phyloP scores from a whole-genome alignment of 805 yeast genomes.

The Saccharomycopsis sp. region DNA sequence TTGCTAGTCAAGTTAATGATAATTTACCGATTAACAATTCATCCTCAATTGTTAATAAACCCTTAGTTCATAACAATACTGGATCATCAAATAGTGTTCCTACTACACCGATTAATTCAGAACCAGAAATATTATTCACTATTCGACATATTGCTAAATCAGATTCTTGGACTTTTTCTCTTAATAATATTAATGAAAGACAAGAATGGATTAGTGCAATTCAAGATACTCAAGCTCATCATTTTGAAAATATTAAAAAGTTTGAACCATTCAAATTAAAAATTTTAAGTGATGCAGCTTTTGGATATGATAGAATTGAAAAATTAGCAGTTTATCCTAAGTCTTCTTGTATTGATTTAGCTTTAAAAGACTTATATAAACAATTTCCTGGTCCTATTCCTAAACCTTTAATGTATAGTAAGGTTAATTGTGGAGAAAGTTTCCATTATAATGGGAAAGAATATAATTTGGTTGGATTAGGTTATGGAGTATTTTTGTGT shows the following conservation, averaged over 20 bases:
- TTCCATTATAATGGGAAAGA: conserved; percentile 33
- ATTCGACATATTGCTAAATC: conserved; percentile 46
- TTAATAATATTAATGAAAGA: conserved; percentile 39
- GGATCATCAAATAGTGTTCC: background rate
- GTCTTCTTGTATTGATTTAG: conserved; percentile 41
- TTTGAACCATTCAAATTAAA: conserved; percentile 45
- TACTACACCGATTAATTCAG: background rate
- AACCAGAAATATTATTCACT: conserved; percentile 29
- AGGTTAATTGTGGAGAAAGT: conserved; percentile 23
- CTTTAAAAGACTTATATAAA: conserved; percentile 26
- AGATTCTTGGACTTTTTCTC: conserved; percentile 40
- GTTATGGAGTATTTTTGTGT: conserved; percentile 50
- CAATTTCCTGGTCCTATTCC: conserved; percentile 19
- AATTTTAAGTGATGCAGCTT: conserved; percentile 45
- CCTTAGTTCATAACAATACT: too few relatives aligned
- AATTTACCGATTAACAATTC: too few relatives aligned
- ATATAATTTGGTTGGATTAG: conserved; percentile 49
- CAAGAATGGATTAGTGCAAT: conserved; percentile 48
- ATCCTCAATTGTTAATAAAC: too few relatives aligned
- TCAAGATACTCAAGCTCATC: conserved; percentile 34
- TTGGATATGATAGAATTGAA: conserved; percentile 51
- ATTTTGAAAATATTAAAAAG: conserved; percentile 28
- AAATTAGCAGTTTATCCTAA: conserved; percentile 44
- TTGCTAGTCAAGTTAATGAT: background rate
- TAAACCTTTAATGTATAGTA: conserved; percentile 22